Evolutionary conservation across 2,329 filamentous ascomycete genomes (phyloP).

Genomic region (Cordyceps javanica): DNA sequence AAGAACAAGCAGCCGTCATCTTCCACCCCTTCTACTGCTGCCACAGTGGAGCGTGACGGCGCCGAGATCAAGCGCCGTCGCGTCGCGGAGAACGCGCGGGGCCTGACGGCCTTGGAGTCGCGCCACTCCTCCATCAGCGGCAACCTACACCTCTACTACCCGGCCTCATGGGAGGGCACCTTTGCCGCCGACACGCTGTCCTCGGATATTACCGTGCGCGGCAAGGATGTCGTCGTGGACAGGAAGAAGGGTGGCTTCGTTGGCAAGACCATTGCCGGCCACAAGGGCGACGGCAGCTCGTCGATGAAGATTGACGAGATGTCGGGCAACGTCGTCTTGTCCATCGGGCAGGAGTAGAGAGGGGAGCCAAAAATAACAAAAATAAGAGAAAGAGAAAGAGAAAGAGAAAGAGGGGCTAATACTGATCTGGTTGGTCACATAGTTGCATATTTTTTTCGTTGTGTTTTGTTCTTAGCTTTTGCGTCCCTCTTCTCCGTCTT

Average conservation of each 20-base stretch:
- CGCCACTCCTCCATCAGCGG: constrained; percentile 41
- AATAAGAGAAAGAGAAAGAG: too few species aligned
- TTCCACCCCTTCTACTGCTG: too few species aligned
- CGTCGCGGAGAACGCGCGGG: constrained; percentile 11
- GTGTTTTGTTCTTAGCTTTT: too few species aligned
- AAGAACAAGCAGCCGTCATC: neutral
- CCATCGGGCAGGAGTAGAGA: neutral
- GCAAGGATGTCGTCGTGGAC: constrained; percentile 36
- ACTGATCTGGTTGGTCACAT: neutral
- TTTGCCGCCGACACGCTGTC: constrained; percentile 34
- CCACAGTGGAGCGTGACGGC: constrained; percentile 3
- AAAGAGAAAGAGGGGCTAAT: too few species aligned
- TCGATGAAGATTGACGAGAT: constrained; percentile 4
- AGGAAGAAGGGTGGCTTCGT: constrained; percentile 5
- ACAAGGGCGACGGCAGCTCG: constrained; percentile 12
- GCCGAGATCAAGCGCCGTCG: neutral
- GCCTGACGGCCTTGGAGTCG: constrained; percentile 32
- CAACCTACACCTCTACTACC: constrained; percentile 37
- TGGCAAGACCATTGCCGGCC: constrained; percentile 28
- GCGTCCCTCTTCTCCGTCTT: too few species aligned
- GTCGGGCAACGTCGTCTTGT: constrained; percentile 10
- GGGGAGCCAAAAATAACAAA: too few species aligned
- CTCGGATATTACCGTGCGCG: constrained; percentile 33
- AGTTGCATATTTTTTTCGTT: too few species aligned
- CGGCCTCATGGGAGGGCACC: constrained; percentile 43